Evolutionary conservation across 768 basidiomycete genomes (phyloP), one percentile per base, ranked within the genome.

Genomic region (Gymnopilus dilepis): DNA sequence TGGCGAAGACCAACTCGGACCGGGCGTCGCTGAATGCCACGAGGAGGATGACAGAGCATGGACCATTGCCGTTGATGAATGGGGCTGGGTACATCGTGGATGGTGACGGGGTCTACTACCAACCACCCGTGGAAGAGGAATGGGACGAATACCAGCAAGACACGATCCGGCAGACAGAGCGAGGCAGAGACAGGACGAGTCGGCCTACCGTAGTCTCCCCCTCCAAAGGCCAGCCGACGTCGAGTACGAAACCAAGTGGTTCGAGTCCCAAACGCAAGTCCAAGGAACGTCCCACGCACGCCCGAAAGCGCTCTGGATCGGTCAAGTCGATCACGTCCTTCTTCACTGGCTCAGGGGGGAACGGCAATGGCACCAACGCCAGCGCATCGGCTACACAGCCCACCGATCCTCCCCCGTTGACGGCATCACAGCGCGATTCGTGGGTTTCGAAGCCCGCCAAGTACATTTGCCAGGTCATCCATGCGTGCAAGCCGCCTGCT

Each of bases 401-500:
- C 45, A 45, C 63, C 54, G 64, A 66, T 65, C 59, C 59, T 51
- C 69, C 68, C 61, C 68, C 65, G 53, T 71, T 67, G 58, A 69
- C 69, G 51, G 65, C 65, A 56, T 75, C 67, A 53, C 74, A 73
- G 51, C 73, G 75, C 38, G 80, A 77, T 64, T 79, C 79, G 57
- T 84, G 80, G 82, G 74, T 74, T 21, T 72, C 73, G 37, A 80
- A 80, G 50, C 83, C 79, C 0, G 80, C 84, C 34, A 81, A 88
- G 56, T 93, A 93, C 71, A 69, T 82, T 4, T 92, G 90, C 64
- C 80, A 80, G 24, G 90, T 87, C 9, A 80, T 92, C 24, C 89
- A 91, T 64, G 80, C 85, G 9, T 92, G 89, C 73, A 75, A 80
- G 13, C 90, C 90, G 3, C 90, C 89, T 0, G 68, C 74, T 0